Percentiles rank a stretch among this genome's conserved stretches.
These are phyloP conservation scores for Syzygium oleosum DNA, from an alignment of 345 rosid species.

Conservation along the genomic window DNA sequence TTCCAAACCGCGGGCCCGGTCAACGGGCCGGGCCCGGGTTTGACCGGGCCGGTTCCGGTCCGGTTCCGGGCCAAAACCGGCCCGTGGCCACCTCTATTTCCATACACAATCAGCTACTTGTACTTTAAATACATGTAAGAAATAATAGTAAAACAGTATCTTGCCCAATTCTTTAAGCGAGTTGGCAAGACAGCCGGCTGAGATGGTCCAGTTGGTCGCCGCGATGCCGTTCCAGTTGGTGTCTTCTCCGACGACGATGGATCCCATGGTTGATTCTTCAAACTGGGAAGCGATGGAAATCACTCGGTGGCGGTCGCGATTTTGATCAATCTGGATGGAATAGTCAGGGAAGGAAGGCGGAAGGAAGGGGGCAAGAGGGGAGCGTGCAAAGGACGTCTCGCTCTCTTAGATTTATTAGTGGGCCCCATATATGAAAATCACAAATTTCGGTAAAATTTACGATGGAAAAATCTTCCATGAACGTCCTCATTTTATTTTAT, in stretches of 20 bases:
- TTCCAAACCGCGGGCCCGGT: too few relatives aligned
- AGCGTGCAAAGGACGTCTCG: neutral
- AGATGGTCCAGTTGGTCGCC: conserved; percentile 44
- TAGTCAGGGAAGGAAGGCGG: neutral
- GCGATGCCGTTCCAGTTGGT: conserved; percentile 11
- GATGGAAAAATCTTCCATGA: neutral
- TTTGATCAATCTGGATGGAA: neutral
- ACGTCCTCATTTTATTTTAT: neutral
- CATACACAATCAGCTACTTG: too few relatives aligned
- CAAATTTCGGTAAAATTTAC: neutral
- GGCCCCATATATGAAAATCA: too few relatives aligned
- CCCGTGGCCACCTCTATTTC: too few relatives aligned
- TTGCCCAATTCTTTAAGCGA: conserved; percentile 6
- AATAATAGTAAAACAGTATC: too few relatives aligned
- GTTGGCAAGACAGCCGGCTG: conserved; percentile 35
- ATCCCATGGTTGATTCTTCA: neutral
- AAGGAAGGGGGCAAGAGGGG: neutral
- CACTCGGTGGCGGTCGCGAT: neutral
- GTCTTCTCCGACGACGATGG: neutral
- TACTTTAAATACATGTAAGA: too few relatives aligned
- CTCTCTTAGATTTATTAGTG: neutral
- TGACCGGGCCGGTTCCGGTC: too few relatives aligned
- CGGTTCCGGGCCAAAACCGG: too few relatives aligned
- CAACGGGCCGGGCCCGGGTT: too few relatives aligned
- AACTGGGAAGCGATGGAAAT: neutral